Conservation (phyloP, 2,329 filamentous ascomycete genomes). For the Ophiostoma novo-ulmi region DNA sequence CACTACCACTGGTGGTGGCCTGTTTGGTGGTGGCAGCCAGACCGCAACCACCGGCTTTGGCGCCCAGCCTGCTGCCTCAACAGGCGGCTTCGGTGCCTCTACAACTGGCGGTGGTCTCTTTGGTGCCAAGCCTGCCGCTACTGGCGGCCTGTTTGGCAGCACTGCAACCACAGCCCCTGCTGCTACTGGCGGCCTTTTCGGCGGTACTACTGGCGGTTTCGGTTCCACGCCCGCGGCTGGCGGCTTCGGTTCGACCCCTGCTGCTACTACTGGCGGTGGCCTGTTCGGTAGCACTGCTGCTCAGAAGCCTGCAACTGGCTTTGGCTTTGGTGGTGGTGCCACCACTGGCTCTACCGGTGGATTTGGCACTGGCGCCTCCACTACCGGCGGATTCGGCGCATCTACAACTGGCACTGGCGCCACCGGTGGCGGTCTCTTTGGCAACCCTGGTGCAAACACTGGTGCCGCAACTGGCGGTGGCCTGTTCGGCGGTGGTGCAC, state of each 20-base stretch:
- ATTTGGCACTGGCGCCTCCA: conserved; percentile 36
- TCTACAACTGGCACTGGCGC: conserved; percentile 17
- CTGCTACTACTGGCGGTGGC: conserved; percentile 30
- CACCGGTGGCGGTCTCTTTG: conserved; percentile 37
- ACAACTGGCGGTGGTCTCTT: conserved; percentile 38
- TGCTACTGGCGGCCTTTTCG: conserved; percentile 16
- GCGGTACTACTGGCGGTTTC: conserved; percentile 29
- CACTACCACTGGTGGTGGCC: conserved; percentile 34
- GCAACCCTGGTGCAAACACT: conserved; percentile 37
- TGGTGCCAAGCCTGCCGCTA: conserved; percentile 29
- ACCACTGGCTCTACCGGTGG: conserved; percentile 38
- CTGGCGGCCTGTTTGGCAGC: conserved; percentile 38
- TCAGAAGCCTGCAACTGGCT: conserved; percentile 31
- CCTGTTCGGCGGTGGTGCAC: conserved; percentile 36
- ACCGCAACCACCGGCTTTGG: conserved; percentile 38
- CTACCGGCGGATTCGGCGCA: conserved; percentile 31
- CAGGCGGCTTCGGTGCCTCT: conserved; percentile 28
- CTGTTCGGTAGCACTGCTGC: conserved; percentile 31
- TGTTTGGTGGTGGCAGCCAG: conserved; percentile 39
- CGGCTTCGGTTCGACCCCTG: conserved; percentile 29
- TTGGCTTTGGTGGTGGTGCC: conserved; percentile 29
- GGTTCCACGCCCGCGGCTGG: conserved; percentile 26
- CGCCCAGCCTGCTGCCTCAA: conserved; percentile 20
- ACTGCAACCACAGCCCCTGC: conserved; percentile 19
- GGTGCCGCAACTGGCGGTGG: conserved; percentile 26